These are phyloP conservation scores for Rutstroemia sp. DNA, from an alignment of 2,329 filamentous ascomycete species.

Conservation along the genomic window DNA sequence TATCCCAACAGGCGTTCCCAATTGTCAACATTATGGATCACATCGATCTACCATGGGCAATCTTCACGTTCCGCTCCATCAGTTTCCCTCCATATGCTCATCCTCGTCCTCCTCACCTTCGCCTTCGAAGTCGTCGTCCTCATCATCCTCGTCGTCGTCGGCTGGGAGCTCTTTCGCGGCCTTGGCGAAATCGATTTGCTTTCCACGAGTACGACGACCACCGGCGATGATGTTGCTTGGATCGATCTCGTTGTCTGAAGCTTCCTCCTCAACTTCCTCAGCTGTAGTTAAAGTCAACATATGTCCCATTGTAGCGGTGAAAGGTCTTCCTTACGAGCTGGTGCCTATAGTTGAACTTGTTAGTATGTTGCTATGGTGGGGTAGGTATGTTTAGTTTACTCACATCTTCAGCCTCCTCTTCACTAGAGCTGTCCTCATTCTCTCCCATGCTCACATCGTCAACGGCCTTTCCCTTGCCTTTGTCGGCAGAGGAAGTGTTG, in stretches of 20 bases:
- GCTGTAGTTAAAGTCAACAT: conserved; percentile 24
- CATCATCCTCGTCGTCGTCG: conserved; percentile 73
- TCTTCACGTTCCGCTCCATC: neutral
- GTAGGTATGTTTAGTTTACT: conserved; percentile 25
- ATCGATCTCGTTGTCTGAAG: conserved; percentile 88
- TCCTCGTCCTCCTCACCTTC: conserved; percentile 56
- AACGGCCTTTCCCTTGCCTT: conserved; percentile 82
- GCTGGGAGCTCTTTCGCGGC: conserved; percentile 71
- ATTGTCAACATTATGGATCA: conserved; percentile 12
- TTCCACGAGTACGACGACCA: conserved; percentile 81
- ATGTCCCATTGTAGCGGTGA: conserved; percentile 3
- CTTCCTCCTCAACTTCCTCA: conserved; percentile 67
- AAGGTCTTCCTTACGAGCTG: conserved; percentile 22
- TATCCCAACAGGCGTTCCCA: conserved; percentile 7
- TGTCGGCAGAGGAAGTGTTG: conserved; percentile 43
- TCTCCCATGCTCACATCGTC: conserved; percentile 58
- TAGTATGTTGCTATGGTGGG: conserved; percentile 3
- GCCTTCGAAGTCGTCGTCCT: conserved; percentile 59
- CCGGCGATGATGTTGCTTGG: conserved; percentile 76
- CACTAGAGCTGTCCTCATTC: conserved; percentile 54
- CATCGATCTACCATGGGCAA: conserved; percentile 8
- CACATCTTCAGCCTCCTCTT: conserved; percentile 60
- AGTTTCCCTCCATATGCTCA: conserved; percentile 62
- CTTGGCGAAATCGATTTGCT: conserved; percentile 88
- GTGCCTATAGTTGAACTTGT: conserved; percentile 10